Evolutionary conservation across 306 rosid species (phyloP), one percentile per base, ranked within the genome.

Genomic region (Gastrolobium bilobum): DNA sequence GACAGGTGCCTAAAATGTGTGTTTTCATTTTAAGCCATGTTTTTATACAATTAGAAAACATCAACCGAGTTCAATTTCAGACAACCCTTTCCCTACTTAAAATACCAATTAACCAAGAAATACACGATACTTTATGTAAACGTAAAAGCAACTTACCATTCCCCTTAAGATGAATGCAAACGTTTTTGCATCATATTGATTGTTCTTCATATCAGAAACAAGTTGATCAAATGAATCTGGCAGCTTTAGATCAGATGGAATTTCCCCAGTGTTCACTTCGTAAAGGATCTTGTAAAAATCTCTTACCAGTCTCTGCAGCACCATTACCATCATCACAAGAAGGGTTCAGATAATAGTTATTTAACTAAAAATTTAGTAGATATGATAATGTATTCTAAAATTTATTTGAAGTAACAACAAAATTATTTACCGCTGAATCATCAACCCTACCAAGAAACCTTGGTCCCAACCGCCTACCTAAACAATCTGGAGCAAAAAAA

Each of bases 401-500:
- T 52, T 3, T 0, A 50, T 56, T 79, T 67, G 38, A 40, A 78
- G 75, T 61, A 14, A 72, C 38, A 34, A 10, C 10, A 64, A 78
- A 76, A n/a, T 4, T 80, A 73, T 44, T 88, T 90, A 96, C 99
- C 96, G 89, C 88, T 59, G 99, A 87, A 84, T 90, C 93, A 83
- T 96, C 99, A 85, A 76, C 91, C 90, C 98, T 91, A 74, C 98
- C 93, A 82, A 93, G 97, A 84, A 96, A 82, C 87, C 87, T 85
- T 68, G 98, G 99, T 87, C 99, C 98, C 81, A 91, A 83, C 76
- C 98, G 97, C 88, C 99, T 93, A 83, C 99, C 99, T 87, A 96
- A 89, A 89, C 99, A 96, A 87, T 88, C 99, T 96, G 93, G 79
- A 84, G 78, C 69, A 73, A 75, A 70, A 73, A 78, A 84, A 10